These are phyloP conservation scores for Nicotiana attenuata DNA, from an alignment of 257 asterid genomes.

Conservation along the genomic window DNA sequence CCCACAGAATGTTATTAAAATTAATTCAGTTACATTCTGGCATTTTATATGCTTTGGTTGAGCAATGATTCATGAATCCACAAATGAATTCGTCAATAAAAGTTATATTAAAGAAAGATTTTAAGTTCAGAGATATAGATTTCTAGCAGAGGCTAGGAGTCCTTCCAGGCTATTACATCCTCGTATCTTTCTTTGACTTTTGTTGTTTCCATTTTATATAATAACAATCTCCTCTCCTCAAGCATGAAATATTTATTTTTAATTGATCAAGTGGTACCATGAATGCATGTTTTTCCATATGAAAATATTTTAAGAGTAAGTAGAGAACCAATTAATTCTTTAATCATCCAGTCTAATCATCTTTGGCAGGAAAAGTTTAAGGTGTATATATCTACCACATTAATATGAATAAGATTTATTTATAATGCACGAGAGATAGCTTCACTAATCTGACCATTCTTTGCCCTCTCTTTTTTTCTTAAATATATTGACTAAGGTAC, in stretches of 20 bases:
- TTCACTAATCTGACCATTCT: slow-evolving; percentile 46
- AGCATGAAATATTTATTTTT: slow-evolving; percentile 40
- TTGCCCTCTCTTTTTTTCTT: slow-evolving; percentile 11
- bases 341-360: slow-evolving; percentile 33
- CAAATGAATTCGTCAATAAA: slow-evolving; percentile 60
- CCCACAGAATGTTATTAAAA: slow-evolving; percentile 26
- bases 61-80: slow-evolving; percentile 48
- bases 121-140: slow-evolving; percentile 44
- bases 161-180: slow-evolving; percentile 73
- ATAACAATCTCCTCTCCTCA: slow-evolving; percentile 27
- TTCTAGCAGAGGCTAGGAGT: slow-evolving; percentile 29
- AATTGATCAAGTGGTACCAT: slow-evolving; percentile 34
- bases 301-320: slow-evolving; percentile 4
- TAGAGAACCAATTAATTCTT: slow-evolving; percentile 13
- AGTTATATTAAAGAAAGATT: not conserved
- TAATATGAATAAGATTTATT: slow-evolving; percentile 6
- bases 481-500: slow-evolving; percentile 39
- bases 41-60: slow-evolving; percentile 23
- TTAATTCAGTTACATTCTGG: not conserved
- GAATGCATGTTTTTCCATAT: slow-evolving; percentile 17
- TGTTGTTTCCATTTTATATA: slow-evolving; percentile 8
- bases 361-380: slow-evolving; percentile 46
- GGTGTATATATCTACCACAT: slow-evolving; percentile 33
- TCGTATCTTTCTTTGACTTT: slow-evolving; percentile 58
- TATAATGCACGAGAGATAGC: slow-evolving; percentile 42